Conservation (phyloP, 1,139 yeast genomes). For the Pichia sp. region DNA sequence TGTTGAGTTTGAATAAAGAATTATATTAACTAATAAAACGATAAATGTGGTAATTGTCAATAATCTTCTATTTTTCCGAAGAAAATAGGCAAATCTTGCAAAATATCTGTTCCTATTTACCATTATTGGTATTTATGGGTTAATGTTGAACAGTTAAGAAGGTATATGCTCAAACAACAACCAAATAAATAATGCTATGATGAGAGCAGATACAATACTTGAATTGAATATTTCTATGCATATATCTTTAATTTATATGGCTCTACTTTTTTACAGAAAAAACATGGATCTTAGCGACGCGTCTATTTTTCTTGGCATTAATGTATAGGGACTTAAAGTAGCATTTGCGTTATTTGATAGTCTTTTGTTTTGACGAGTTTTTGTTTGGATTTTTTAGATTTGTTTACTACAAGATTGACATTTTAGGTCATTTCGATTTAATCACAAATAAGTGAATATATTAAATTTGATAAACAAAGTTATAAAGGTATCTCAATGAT, state of each 20-base stretch:
- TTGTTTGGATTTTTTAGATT: no score
- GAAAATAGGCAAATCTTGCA: constrained; percentile 1
- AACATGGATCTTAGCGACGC: neutral
- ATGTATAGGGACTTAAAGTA: no score
- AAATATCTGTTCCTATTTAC: constrained; percentile 1
- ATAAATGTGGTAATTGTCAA: neutral
- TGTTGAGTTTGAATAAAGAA: neutral
- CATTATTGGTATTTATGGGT: neutral
- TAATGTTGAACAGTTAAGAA: no score
- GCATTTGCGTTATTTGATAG: no score
- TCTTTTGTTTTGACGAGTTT: no score
- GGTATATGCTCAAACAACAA: neutral
- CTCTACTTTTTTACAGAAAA: neutral
- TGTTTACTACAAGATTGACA: no score
- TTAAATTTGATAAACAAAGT: neutral
- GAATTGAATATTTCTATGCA: no score
- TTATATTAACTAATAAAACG: neutral
- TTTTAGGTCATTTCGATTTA: neutral
- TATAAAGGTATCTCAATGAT: neutral
- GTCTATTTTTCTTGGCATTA: neutral
- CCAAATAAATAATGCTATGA: neutral
- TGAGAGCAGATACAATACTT: no score
- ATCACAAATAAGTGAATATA: neutral
- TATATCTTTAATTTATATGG: no score
- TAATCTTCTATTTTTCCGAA: constrained; percentile 4